Conservation (phyloP, 305 asterid genomes). For the Solanum hybrid region DNA sequence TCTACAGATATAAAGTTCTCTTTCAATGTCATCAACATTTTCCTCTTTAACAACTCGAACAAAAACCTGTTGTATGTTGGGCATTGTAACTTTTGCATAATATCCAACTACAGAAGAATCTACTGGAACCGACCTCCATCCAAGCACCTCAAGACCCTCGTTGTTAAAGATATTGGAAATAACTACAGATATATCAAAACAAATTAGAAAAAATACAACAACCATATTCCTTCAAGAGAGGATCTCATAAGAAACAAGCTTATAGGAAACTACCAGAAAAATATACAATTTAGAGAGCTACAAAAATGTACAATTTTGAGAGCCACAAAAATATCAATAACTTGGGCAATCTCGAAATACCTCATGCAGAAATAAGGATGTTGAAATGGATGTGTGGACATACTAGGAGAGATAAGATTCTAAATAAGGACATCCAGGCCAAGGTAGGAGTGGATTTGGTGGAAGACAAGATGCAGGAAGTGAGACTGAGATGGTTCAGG, state of each 20-base stretch:
- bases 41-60: conserved; percentile 84
- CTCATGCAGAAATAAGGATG: background rate
- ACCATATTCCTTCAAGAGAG: background rate
- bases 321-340: background rate
- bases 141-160: conserved; percentile 98
- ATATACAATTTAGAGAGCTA: background rate
- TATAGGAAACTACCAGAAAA: background rate
- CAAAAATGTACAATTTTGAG: background rate
- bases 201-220: conserved; percentile 8
- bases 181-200: conserved; percentile 41
- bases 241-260: background rate
- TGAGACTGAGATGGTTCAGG: background rate
- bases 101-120: conserved; percentile 73
- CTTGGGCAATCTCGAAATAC: background rate
- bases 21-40: conserved; percentile 83
- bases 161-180: conserved; percentile 58
- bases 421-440: background rate
- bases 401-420: background rate
- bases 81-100: conserved; percentile 86
- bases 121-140: conserved; percentile 93
- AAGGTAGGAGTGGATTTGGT: background rate
- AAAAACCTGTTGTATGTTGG: conserved; percentile 86
- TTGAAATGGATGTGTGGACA: background rate
- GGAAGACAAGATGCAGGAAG: background rate
- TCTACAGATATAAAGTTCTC: conserved; percentile 89